Evolutionary conservation across 192 early-diverging fungal genomes (phyloP).

Genomic region (Backusella circina): DNA sequence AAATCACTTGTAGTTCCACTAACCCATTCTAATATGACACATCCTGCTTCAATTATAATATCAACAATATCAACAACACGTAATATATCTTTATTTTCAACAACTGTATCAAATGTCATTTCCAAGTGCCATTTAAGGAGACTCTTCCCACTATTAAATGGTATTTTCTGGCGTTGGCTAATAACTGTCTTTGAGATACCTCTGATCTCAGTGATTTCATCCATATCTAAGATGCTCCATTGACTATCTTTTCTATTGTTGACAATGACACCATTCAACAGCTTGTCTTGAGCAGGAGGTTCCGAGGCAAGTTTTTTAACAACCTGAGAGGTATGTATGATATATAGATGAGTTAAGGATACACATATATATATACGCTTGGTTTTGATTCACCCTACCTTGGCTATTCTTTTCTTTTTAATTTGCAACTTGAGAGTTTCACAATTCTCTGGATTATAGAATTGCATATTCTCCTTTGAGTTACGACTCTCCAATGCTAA

Average conservation of each 20-base stretch:
- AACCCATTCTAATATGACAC: conserved; percentile 85
- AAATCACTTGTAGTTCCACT: conserved; percentile 90
- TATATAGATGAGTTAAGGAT: not conserved
- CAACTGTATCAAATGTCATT: conserved; percentile 85
- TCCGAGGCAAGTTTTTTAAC: conserved; percentile 78
- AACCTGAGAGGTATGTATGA: conserved; percentile 37
- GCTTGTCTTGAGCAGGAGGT: conserved; percentile 62
- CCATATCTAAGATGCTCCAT: conserved; percentile 77
- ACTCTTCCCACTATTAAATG: conserved; percentile 68
- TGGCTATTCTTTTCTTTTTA: conserved; percentile 91
- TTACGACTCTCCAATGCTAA: conserved; percentile 82
- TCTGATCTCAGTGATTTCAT: conserved; percentile 80
- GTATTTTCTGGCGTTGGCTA: conserved; percentile 73
- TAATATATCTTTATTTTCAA: conserved; percentile 38
- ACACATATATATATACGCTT: not conserved
- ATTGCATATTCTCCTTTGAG: conserved; percentile 70
- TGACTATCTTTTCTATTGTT: conserved; percentile 92
- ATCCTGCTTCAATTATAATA: conserved; percentile 62
- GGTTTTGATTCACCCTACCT: conserved; percentile 41
- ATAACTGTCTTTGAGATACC: conserved; percentile 67
- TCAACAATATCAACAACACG: conserved; percentile 75
- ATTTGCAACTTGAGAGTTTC: conserved; percentile 88
- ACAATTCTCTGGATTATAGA: conserved; percentile 87
- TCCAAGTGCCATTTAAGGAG: conserved; percentile 88
- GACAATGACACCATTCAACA: conserved; percentile 74